Evolutionary conservation across 805 yeast genomes (phyloP).

Genomic region (Saturnispora ahearnii): DNA sequence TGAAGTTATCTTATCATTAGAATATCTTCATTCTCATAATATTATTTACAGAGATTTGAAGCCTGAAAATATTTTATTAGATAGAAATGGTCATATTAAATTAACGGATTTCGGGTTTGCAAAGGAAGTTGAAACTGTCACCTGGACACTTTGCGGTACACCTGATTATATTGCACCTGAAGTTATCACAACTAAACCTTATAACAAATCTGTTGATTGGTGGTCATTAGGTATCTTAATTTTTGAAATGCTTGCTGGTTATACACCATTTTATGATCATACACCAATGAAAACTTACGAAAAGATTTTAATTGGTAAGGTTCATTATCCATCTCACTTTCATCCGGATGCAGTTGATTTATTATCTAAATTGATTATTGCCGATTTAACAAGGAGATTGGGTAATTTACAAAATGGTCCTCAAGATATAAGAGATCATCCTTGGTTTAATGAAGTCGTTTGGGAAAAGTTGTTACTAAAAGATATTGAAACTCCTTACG

Average conservation of each 20-base stretch:
- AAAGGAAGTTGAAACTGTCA: conserved; percentile 49
- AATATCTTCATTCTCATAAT: conserved; percentile 49
- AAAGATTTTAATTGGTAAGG: conserved; percentile 45
- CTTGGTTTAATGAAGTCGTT: conserved; percentile 52
- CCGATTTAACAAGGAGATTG: conserved; percentile 46
- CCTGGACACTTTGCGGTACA: conserved; percentile 56
- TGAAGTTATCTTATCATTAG: conserved; percentile 50
- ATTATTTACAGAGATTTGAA: conserved; percentile 53
- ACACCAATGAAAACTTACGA: conserved; percentile 59
- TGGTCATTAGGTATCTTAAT: conserved; percentile 56
- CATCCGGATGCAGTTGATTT: conserved; percentile 47
- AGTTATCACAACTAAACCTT: conserved; percentile 55
- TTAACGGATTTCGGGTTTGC: conserved; percentile 58
- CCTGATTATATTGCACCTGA: conserved; percentile 61
- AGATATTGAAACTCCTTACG: conserved; percentile 56
- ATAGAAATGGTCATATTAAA: conserved; percentile 52
- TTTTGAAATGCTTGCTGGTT: conserved; percentile 54
- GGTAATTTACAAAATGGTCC: conserved; percentile 53
- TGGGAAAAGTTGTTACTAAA: conserved; percentile 49
- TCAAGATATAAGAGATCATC: conserved; percentile 46
- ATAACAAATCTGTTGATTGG: conserved; percentile 57
- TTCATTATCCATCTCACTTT: conserved; percentile 44
- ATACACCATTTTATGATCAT: conserved; percentile 54
- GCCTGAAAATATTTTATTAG: conserved; percentile 51
- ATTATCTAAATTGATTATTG: conserved; percentile 41